Evolutionary conservation across 2,329 filamentous ascomycete species (phyloP).

Genomic region (Dactylellina drechsleri): DNA sequence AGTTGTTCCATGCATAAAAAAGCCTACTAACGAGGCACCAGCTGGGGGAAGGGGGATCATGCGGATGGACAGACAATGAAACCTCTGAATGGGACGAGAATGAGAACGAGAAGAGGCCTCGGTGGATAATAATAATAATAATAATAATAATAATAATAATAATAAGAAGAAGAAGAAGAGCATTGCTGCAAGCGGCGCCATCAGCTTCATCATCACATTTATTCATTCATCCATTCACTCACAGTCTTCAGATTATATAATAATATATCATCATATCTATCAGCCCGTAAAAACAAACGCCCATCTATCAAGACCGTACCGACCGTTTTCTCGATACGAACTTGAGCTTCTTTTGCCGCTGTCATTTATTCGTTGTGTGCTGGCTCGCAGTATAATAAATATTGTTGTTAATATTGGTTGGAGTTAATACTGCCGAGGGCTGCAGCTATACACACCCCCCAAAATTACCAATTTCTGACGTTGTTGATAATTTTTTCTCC

Average conservation of each 20-base stretch:
- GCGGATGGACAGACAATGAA: not conserved
- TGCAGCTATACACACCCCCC: not conserved
- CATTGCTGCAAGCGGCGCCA: conserved; percentile 43
- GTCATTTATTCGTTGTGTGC: conserved; percentile 17
- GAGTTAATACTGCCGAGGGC: not conserved
- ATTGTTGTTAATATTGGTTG: not conserved
- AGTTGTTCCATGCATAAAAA: conserved; percentile 45
- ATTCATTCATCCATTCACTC: no score
- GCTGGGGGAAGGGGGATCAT: conserved; percentile 5
- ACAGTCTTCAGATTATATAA: no score
- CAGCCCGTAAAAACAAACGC: not conserved
- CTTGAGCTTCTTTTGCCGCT: not conserved
- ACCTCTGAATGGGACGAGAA: conserved; percentile 7
- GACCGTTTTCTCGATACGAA: conserved; percentile 6
- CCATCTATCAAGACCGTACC: not conserved
- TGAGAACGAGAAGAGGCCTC: not conserved
- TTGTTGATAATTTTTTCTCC: conserved; percentile 44
- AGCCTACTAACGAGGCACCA: not conserved
- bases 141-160: no score
- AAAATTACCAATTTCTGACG: conserved; percentile 35
- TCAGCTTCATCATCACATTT: conserved; percentile 10
- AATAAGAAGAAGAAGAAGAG: conserved; percentile 17
- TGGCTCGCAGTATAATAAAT: conserved; percentile 12
- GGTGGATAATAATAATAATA: no score
- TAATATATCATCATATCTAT: no score